Base-by-base conservation (phyloP, 805 yeast genomes). In the Maudiozyma pseudohumilis region DNA sequence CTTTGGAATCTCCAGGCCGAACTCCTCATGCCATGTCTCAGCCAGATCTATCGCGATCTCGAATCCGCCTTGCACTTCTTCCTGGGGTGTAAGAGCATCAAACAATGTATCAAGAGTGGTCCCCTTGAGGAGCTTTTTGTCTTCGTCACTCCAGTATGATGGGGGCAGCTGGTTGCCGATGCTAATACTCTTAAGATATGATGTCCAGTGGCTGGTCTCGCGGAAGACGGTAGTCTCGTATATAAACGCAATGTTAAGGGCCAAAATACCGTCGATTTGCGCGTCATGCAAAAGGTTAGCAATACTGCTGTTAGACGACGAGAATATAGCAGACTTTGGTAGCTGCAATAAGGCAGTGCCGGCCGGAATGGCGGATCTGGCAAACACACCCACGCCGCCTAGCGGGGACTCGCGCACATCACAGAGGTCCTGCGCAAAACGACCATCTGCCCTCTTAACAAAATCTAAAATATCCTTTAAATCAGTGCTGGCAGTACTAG, bases 121-220 rank as follows among this genome's bases (percentile, higher is more conserved):
- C 4, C 82, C 84, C 26, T 54, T 48, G 26, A 87, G 53, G 17
- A 67, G 48, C 1, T 44, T 41, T 45, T 74, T 69, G 20, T 72
- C 76, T 1, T 59, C 51, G 3, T 64, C 68, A 1, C 59, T 40
- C 95, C 95, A 85, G 24, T 79, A 63, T 40, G 79, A 66, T 2
- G 88, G 75, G 0, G 94, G 88, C 4, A 68, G 40, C 7, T 63
- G 57, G 11, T 66, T 46, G 1, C 55, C 46, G 7, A 62, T 50
- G 39, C 66, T 62, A 20, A 85, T 70, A 15, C 80, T 66, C 20
- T 64, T 57, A 32, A 88, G 63, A 54, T 80, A 89, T 3, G 63
- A 65, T 42, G 42, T 65, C 96, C 96, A 89, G 5, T 95, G 96
- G n/a, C 94, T 80, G 4, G 55, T 47, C n/a, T 65, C 61, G 2